Evolutionary conservation across 208 protist species (phyloP).

Genomic region (Crithidia fasciculata): DNA sequence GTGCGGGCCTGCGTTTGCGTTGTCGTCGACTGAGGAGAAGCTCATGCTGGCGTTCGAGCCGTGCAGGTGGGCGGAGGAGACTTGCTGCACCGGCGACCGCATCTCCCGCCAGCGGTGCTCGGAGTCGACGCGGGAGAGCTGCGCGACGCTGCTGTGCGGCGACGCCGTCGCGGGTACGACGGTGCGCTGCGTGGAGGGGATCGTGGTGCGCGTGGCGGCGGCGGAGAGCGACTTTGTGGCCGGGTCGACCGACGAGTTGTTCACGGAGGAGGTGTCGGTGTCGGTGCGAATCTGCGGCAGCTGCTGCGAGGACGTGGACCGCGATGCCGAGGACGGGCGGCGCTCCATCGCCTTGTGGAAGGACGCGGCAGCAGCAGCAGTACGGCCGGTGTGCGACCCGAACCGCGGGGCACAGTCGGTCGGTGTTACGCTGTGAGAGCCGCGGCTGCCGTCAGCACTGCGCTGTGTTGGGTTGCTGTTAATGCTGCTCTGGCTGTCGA

Average conservation of each 20-base stretch:
- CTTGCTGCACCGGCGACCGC: neutral
- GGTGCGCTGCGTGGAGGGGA: neutral
- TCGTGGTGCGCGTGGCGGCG: neutral
- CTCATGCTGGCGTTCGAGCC: slow-evolving; percentile 23
- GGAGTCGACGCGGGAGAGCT: neutral
- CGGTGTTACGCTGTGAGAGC: too few relatives aligned
- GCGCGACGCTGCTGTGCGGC: slow-evolving; percentile 5
- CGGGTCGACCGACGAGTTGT: slow-evolving; percentile 19
- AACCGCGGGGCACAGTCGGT: too few relatives aligned
- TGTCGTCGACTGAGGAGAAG: slow-evolving; percentile 25
- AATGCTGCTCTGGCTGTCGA: too few relatives aligned
- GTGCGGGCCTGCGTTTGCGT: neutral
- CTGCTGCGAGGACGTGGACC: slow-evolving; percentile 12
- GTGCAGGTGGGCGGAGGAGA: neutral
- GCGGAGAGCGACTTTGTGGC: slow-evolving; percentile 13
- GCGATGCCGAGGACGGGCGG: slow-evolving; percentile 1
- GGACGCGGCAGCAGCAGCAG: too few relatives aligned
- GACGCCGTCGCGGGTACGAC: neutral
- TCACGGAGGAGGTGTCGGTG: slow-evolving; percentile 21
- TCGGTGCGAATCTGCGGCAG: slow-evolving; percentile 26
- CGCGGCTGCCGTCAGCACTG: too few relatives aligned
- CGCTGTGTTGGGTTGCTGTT: too few relatives aligned
- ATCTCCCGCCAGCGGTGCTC: neutral
- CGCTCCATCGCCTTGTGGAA: slow-evolving; percentile 1
- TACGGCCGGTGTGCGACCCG: too few relatives aligned